Percentiles rank a stretch among this genome's conserved stretches.
Conservation (phyloP, 176 grass and related monocot genomes). For the Coix lacrymajobi region DNA sequence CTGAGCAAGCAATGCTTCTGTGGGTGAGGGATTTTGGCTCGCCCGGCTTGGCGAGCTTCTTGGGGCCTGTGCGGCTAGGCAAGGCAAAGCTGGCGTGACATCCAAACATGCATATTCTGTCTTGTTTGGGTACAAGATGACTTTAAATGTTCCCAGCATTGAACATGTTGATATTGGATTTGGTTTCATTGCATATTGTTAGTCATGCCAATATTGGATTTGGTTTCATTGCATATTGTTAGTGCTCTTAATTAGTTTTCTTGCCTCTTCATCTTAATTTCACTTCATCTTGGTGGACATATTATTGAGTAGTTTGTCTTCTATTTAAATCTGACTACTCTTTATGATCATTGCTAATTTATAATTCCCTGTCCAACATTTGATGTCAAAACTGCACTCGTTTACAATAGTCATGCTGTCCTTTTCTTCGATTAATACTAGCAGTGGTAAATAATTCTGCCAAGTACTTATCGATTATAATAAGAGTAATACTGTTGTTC, state of each 20-base stretch:
- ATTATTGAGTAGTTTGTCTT: neutral
- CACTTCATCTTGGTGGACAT: neutral
- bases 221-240: neutral
- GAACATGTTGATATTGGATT: neutral
- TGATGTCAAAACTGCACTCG: neutral
- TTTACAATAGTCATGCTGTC: neutral
- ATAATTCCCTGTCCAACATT: neutral
- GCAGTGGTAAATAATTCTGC: neutral
- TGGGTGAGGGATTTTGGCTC: too few species aligned
- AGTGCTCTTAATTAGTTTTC: neutral
- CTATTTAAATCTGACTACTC: neutral
- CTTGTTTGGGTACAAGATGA: neutral
- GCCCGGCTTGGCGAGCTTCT: too few species aligned
- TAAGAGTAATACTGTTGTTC: neutral
- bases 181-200: neutral
- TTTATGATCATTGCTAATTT: neutral
- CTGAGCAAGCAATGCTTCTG: too few species aligned
- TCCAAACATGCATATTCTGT: too few species aligned
- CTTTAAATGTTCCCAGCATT: neutral
- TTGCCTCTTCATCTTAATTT: neutral
- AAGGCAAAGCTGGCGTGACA: too few species aligned
- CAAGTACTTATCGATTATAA: conserved; percentile 8
- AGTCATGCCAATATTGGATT: too few species aligned
- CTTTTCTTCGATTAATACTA: neutral
- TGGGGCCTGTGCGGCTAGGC: too few species aligned